Conservation (phyloP, 1,284 basidiomycete genomes). For the Heterobasidion parviporum region DNA sequence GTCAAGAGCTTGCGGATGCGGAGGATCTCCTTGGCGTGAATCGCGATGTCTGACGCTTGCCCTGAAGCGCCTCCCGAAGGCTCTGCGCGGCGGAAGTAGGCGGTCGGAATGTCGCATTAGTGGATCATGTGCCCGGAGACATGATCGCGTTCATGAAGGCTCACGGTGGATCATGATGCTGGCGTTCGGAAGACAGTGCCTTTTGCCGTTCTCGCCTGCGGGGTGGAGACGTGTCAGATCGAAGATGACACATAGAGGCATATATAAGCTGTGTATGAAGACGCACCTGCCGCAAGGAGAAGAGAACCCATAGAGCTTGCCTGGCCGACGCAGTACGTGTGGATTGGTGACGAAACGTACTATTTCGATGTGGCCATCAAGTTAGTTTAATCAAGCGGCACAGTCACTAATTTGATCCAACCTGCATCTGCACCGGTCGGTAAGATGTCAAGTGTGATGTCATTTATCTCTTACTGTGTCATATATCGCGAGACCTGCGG, state of each 20-base stretch:
- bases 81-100: conserved; percentile 39
- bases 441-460: background rate
- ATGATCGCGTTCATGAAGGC: conserved; percentile 20
- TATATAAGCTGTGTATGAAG: background rate
- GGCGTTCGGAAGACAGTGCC: conserved; percentile 84
- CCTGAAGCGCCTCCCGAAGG: conserved; percentile 91
- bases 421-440: conserved; percentile 58
- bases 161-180: conserved; percentile 96
- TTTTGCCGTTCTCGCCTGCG: conserved; percentile 71
- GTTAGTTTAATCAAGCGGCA: background rate
- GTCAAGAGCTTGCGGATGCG: conserved; percentile 78
- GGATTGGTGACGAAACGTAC: conserved; percentile 89
- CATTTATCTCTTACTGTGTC: conserved; percentile 62
- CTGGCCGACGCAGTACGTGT: conserved; percentile 90
- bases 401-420: conserved; percentile 18
- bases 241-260: background rate
- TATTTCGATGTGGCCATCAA: conserved; percentile 23
- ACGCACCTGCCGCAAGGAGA: conserved; percentile 70
- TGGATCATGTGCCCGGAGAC: background rate
- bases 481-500: conserved; percentile 90
- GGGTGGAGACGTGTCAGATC: conserved; percentile 1
- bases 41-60: conserved; percentile 89
- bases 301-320: conserved; percentile 93
- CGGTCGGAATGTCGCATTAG: background rate
- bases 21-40: conserved; percentile 90